phyloP scores from a whole-genome alignment of 768 basidiomycete species.

The Tulasnella sp. region DNA sequence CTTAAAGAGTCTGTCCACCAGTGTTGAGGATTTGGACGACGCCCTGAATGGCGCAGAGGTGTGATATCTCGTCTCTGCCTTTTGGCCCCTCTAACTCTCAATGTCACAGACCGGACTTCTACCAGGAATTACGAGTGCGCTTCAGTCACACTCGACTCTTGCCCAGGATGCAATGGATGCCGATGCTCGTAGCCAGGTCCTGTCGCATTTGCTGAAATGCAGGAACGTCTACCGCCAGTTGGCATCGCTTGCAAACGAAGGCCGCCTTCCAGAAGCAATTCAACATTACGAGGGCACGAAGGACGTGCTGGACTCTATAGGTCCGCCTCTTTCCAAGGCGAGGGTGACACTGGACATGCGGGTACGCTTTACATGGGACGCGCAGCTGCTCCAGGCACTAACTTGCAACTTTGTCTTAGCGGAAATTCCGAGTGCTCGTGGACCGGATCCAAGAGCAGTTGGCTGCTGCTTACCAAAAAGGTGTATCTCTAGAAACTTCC shows the following conservation, averaged over 20 bases:
- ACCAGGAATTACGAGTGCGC: constrained; percentile 57
- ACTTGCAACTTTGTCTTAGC: constrained; percentile 14
- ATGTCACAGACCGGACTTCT: constrained; percentile 65
- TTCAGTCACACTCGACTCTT: constrained; percentile 64
- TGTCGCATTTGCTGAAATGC: constrained; percentile 61
- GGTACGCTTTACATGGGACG: constrained; percentile 21
- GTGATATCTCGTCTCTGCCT: background rate
- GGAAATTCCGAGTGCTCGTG: constrained; percentile 26
- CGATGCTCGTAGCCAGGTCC: constrained; percentile 52
- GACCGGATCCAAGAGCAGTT: constrained; percentile 38
- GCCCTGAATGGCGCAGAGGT: constrained; percentile 66
- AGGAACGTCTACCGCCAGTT: constrained; percentile 53
- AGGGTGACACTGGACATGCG: constrained; percentile 44
- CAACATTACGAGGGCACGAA: constrained; percentile 51
- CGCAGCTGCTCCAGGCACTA: background rate
- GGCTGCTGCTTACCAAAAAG: constrained; percentile 29
- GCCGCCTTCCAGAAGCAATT: constrained; percentile 68
- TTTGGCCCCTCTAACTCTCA: background rate
- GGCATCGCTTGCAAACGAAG: constrained; percentile 54
- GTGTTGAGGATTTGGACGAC: constrained; percentile 57
- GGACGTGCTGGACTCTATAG: constrained; percentile 52
- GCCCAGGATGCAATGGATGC: constrained; percentile 67
- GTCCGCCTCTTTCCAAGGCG: constrained; percentile 56
- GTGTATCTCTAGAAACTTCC: constrained; percentile 7
- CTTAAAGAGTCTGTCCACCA: constrained; percentile 53